Evolutionary conservation across 805 yeast genomes (phyloP).

Genomic region (Wickerhamiella siamensis): DNA sequence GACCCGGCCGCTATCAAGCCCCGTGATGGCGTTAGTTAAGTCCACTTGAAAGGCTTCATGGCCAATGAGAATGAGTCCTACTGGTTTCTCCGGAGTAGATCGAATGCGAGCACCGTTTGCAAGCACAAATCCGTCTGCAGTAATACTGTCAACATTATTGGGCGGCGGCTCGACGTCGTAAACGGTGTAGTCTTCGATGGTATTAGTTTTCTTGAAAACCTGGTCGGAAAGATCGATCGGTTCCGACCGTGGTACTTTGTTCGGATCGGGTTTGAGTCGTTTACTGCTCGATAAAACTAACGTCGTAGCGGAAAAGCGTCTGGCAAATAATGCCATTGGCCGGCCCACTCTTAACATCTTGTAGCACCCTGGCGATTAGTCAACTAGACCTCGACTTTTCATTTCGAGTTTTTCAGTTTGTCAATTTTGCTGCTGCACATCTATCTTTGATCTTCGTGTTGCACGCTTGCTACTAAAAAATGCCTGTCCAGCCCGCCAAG

Average conservation of each 20-base stretch:
- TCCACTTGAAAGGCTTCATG: slow-evolving; percentile 48
- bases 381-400: background rate
- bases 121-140: slow-evolving; percentile 44
- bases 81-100: slow-evolving; percentile 20
- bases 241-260: slow-evolving; percentile 14
- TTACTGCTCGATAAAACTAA: background rate
- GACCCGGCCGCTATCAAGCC: slow-evolving; percentile 40
- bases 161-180: slow-evolving; percentile 32
- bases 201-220: slow-evolving; percentile 17
- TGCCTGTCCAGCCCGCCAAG: slow-evolving; percentile 17
- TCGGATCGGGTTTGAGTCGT: slow-evolving; percentile 17
- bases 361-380: background rate
- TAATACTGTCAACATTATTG: slow-evolving; percentile 38
- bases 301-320: background rate
- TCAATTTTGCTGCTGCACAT: background rate
- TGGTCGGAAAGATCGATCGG: slow-evolving; percentile 15
- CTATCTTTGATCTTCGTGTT: too few species aligned
- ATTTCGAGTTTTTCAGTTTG: background rate
- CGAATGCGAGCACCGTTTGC: slow-evolving; percentile 33
- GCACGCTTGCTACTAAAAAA: too few species aligned
- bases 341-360: background rate
- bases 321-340: too few species aligned
- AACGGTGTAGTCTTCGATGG: slow-evolving; percentile 30
- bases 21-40: slow-evolving; percentile 27
- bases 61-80: slow-evolving; percentile 25